Conservation (phyloP, 257 asterid genomes). For the Solanum sitiens region DNA sequence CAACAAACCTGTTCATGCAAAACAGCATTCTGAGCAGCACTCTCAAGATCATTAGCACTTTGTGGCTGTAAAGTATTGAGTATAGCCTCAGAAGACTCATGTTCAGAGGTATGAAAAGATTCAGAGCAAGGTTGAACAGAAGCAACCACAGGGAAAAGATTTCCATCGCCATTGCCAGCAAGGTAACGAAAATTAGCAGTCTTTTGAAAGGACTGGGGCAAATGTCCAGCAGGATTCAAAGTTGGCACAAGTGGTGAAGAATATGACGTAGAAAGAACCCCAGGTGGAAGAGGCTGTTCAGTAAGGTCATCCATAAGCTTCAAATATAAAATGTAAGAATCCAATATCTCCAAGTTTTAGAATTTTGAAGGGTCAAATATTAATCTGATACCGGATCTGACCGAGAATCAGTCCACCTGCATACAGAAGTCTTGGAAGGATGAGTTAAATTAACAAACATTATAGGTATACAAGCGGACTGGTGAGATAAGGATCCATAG, state of each 20-base stretch:
- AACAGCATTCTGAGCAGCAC: conserved; percentile 70
- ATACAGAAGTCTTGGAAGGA: background rate
- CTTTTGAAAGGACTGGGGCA: conserved; percentile 8
- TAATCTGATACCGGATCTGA: background rate
- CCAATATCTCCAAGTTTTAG: background rate
- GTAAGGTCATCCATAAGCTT: conserved; percentile 38
- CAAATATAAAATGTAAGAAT: background rate
- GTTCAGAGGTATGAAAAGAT: conserved; percentile 5
- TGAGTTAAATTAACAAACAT: background rate
- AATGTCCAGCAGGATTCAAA: conserved; percentile 4
- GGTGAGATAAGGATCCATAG: background rate
- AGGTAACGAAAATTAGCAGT: background rate
- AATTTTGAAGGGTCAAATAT: background rate
- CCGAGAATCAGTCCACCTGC: background rate
- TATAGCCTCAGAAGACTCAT: background rate
- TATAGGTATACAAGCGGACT: background rate
- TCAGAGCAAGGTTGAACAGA: conserved; percentile 11
- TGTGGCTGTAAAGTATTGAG: conserved; percentile 9
- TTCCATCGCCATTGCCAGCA: conserved; percentile 7
- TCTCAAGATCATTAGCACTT: conserved; percentile 44
- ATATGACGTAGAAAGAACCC: conserved; percentile 19
- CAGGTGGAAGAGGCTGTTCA: conserved; percentile 45
- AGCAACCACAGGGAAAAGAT: conserved; percentile 27
- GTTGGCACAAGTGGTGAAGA: conserved; percentile 17
- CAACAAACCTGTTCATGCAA: conserved; percentile 73